Base-by-base conservation (phyloP, 2,329 filamentous ascomycete genomes). In the Fusarium udum region DNA sequence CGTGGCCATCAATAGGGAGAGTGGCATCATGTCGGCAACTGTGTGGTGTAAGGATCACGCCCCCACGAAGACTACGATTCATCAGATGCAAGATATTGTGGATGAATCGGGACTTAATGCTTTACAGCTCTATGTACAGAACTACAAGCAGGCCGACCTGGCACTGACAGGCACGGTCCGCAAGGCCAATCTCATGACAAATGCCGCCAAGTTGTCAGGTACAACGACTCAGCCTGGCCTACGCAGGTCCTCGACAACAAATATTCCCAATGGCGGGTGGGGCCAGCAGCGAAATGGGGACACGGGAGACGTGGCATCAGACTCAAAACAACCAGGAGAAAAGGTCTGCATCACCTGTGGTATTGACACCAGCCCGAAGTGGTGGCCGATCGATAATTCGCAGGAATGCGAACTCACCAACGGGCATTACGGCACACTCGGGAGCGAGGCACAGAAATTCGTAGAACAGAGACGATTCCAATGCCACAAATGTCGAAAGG, bases 101-200 rank as follows among this genome's bases (percentile, higher is more conserved):
- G 90, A 92, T 62, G 90, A 92, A 26, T 86, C 86, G n/a, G 91
- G 91, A n/a, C 83, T 91, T 60, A 97, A 92, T 76, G 94, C 93
- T 15, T 84, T 99, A 56, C 95, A 98, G 80, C 87, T 97, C 32
- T 99, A 93, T 80, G 93, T 92, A 49, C 92, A 92, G 75, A 95
- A 92, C 65, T 98, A 94, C 85, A 99, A 99, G 82, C 95, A 98
- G 83, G 95, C 96, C 14, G 96, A 99, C 80, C 88, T 95, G 45
- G 90, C 93, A 6, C 85, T 98, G 76, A 98, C 95, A 6, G 96
- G 96, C 34, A 98, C 95, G 24, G 94, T 96, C 28, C 92, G 96
- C 61, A 98, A 97, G 82, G 95, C 96, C 28, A 96, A 94, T 67
- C 88, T 96, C 46, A 89, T 92, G 78, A 90, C 89, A 64, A 87